Conservation (phyloP, 2,329 filamentous ascomycete species). For the Aureobasidium sp. region DNA sequence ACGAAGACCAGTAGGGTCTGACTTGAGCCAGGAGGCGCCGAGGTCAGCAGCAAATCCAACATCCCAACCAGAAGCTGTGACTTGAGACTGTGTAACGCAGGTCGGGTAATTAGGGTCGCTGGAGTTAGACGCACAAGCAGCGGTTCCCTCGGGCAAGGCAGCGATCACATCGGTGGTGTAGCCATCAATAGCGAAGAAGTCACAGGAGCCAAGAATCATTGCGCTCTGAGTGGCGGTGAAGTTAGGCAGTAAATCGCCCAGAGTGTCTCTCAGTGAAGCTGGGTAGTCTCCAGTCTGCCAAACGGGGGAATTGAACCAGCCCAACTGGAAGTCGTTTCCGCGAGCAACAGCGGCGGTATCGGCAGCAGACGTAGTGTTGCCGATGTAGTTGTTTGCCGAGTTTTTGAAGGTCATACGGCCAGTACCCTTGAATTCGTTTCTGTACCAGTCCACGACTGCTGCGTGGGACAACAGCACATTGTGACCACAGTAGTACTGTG, state of each 20-base stretch:
- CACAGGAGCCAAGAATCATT: conserved; percentile 16
- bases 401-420: conserved; percentile 33
- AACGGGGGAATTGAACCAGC: conserved; percentile 35
- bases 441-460: conserved; percentile 33
- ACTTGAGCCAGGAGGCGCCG: conserved; percentile 26
- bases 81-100: conserved; percentile 26
- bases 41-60: conserved; percentile 33
- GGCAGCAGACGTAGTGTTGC: conserved; percentile 24
- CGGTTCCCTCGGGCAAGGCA: conserved; percentile 33
- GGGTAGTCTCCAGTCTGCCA: conserved; percentile 37
- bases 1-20: conserved; percentile 27
- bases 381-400: conserved; percentile 29
- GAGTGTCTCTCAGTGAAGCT: conserved; percentile 26
- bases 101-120: conserved; percentile 32
- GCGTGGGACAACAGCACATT: conserved; percentile 29
- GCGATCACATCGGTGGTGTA: conserved; percentile 50
- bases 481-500: conserved; percentile 27
- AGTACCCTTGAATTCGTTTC: conserved; percentile 22
- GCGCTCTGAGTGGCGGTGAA: conserved; percentile 20
- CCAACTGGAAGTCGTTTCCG: conserved; percentile 22
- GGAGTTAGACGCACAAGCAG: conserved; percentile 32
- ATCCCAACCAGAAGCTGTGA: conserved; percentile 33
- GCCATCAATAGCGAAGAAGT: conserved; percentile 39
- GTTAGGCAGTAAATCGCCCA: conserved; percentile 22
- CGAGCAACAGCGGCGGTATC: conserved; percentile 24